These are phyloP conservation scores for Ganoderma sp. DNA, from an alignment of 1,284 basidiomycete genomes.

Conservation along the genomic window DNA sequence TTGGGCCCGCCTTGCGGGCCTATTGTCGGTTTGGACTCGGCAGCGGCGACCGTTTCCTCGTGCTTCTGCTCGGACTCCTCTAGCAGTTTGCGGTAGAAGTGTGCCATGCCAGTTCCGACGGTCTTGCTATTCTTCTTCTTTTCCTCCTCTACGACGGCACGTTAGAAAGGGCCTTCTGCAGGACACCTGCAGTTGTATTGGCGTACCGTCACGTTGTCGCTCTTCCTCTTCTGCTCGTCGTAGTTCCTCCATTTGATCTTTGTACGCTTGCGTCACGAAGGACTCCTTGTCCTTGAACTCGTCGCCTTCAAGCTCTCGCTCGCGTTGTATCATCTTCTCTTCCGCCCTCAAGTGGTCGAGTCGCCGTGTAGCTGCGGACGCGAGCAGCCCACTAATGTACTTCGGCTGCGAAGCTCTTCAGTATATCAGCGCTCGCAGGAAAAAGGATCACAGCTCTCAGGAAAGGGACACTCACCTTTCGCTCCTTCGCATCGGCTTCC, in stretches of 20 bases:
- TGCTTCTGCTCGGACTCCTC: conserved; percentile 84
- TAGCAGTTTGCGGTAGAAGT: conserved; percentile 86
- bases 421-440: conserved; percentile 28
- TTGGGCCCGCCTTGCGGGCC: conserved; percentile 67
- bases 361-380: conserved; percentile 85
- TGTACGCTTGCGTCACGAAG: conserved; percentile 98
- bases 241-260: conserved; percentile 94
- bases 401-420: conserved; percentile 71
- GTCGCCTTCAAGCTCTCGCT: conserved; percentile 93
- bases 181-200: neutral
- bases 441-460: conserved; percentile 17
- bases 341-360: conserved; percentile 94
- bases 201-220: conserved; percentile 80
- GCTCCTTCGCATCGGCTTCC: conserved; percentile 71
- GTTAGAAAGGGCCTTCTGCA: neutral
- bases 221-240: conserved; percentile 92
- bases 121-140: conserved; percentile 64
- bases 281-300: conserved; percentile 94
- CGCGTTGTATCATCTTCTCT: conserved; percentile 96
- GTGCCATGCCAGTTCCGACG: conserved; percentile 75
- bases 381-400: conserved; percentile 86
- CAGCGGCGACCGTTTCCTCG: conserved; percentile 70
- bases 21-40: conserved; percentile 56
- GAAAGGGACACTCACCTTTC: conserved; percentile 62
- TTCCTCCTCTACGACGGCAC: conserved; percentile 53